Base-by-base conservation (phyloP, 148 eudicot species). In the Polygonum aviculare region DNA sequence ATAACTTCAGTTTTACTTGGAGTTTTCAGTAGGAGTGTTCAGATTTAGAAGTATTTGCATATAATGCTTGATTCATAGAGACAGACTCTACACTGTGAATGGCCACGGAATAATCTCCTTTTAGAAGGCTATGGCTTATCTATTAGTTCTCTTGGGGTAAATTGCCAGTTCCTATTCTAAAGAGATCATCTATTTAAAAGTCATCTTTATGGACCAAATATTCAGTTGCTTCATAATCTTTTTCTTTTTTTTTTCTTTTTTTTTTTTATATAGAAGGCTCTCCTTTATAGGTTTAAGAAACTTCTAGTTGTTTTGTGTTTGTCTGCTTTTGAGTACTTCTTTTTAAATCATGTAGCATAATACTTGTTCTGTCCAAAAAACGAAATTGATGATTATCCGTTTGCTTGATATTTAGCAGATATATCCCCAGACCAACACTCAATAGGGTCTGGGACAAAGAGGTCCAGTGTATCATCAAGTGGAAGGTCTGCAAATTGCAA, bases 401-500 rank as follows among this genome's bases (percentile, higher is more conserved):
- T 36, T 36, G 45, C 38, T 67, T 35, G 71, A 15, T 31, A 36
- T 36, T 65, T 67, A 19, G 65, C 86, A 94, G 98, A 93, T 75
- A 82, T 86, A 75, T 92, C 98, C 59, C 90, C 97, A 76, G 93
- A 85, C 80, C 87, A 77, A 77, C 93, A 89, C 51, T 94, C 98
- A 4, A 76, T 87, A 74, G 97, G 87, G 78, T 94, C 98, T 52
- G 91, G 84, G 77, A 79, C 93, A 38, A 91, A 85, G 77, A 91
- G 88, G 81, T 94, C 97, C 72, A 90, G 90, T 82, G 76, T 77
- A 55, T 90, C 97, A 72, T 87, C 94, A 51, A 85, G 93, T 76
- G 84, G 88, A 31, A 90, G 87, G 83, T 65, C 82, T 78, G 88
- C 83, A 35, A 87, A 79, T 74, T 77, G 89, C 73, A 89, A 88